Base-by-base conservation (phyloP, 176 grass and related monocot genomes). In the Echinochloa phyllopogon region DNA sequence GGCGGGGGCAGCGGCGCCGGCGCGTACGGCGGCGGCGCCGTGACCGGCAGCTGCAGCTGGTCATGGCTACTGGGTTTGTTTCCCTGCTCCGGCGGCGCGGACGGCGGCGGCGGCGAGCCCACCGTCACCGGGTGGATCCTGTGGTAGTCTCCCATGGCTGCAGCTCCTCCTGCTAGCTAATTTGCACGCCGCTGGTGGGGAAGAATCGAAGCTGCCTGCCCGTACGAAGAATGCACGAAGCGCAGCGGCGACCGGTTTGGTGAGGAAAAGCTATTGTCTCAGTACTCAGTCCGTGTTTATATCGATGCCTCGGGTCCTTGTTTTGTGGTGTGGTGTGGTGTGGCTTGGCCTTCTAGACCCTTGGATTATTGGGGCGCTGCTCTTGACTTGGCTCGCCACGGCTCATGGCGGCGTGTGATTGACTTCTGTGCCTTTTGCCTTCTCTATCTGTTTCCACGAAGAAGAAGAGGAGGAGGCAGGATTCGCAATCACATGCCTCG, bases 111-210 rank as follows among this genome's bases (percentile, higher is more conserved):
- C 21, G 79, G 82, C 36, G 75, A 62, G 33, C 85, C 93, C 64
- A 80, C 50, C 72, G 47, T 79, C 12, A 69, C 80, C 16, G 96
- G 96, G 53, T 98, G 87, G 80, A 98, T 89, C 55, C 72, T 92
- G 33, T 95, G 89, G 86, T 84, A 55, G 55, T 89, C 87, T n/a
- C 82, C 73, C 91, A 86, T 94, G 81, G 3, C 50, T 29, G 33
- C 8, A 25, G 56, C 58, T 40, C 29, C 53, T 33, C 29, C 53
- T 33, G 29, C 29, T 33, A 33, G 29, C 29, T 20, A 78, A 45
- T 43, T 55, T 18, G 5, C 4, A 60, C 69, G 69, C 4, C 39
- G 25, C 20, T 14, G 43, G 2, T 6, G 18, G 72, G 20, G 6
- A 45, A n/a, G 38, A 27, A 76, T 74, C 10, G 29, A 33, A 33